Conservation (phyloP, 208 protist species). For the Herpetomonas samuelpessoai region DNA sequence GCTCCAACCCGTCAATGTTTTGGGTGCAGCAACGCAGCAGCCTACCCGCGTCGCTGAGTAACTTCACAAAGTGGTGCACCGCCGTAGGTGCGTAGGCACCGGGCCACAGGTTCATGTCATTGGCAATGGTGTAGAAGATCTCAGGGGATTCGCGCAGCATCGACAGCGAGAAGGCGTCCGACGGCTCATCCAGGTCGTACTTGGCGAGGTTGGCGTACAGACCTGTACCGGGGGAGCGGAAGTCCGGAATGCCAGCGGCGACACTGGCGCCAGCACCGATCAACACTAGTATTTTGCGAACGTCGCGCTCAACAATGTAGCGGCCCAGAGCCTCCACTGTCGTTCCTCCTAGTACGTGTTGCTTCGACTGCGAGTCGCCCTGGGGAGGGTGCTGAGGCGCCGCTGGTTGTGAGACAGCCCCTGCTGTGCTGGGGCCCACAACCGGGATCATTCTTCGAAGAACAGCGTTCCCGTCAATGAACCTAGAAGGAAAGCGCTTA, state of each 20-base stretch:
- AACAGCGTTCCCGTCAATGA: no score
- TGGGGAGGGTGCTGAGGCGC: no score
- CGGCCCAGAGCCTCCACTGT: conserved; percentile 48
- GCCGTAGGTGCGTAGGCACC: conserved; percentile 78
- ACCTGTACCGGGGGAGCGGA: conserved; percentile 91
- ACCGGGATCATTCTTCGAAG: no score
- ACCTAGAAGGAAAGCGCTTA: no score
- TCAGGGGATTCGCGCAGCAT: conserved; percentile 85
- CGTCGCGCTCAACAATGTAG: conserved; percentile 62
- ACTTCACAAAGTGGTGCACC: conserved; percentile 92
- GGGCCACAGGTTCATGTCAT: conserved; percentile 86
- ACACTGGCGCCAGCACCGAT: conserved; percentile 92
- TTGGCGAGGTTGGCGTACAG: conserved; percentile 89
- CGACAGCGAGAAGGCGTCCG: conserved; percentile 88
- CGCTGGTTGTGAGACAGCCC: no score
- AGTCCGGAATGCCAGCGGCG: conserved; percentile 94
- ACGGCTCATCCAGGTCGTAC: conserved; percentile 89
- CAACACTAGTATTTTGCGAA: conserved; percentile 87
- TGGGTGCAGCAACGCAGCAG: conserved; percentile 95
- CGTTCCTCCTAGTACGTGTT: conserved; percentile 56
- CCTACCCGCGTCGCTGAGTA: conserved; percentile 89
- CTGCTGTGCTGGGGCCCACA: no score
- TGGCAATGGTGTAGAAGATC: conserved; percentile 91
- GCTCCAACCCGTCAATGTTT: conserved; percentile 97
- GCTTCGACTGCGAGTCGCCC: no score